Percentiles rank a stretch among this genome's conserved stretches.
Evolutionary conservation across 345 rosid species (phyloP).

Genomic region (Erucastrum elatum): DNA sequence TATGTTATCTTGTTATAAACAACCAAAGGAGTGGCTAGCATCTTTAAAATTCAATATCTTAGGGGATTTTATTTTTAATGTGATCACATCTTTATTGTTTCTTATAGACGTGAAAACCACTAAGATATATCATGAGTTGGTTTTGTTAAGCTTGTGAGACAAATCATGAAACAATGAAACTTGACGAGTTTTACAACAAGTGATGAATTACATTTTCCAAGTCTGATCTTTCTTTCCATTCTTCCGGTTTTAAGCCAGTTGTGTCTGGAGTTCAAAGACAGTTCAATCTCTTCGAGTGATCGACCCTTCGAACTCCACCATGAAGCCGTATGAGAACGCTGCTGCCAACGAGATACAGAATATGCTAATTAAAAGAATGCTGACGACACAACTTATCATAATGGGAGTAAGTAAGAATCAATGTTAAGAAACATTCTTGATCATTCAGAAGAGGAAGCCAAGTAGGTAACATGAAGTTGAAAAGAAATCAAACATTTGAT

Average conservation of each 20-base stretch:
- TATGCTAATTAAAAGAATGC: no score
- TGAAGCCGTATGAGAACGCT: no score
- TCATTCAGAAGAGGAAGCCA: no score
- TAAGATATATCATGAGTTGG: constrained; percentile 1
- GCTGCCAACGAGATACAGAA: no score
- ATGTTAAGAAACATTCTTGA: no score
- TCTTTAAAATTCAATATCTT: background rate
- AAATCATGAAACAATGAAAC: background rate
- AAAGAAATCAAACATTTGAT: no score
- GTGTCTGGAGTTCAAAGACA: constrained; percentile 38
- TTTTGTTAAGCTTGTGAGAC: background rate
- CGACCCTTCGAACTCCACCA: constrained; percentile 75
- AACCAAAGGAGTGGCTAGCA: constrained; percentile 28
- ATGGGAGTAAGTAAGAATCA: no score
- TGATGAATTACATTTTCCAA: background rate
- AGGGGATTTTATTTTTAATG: no score
- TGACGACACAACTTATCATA: no score
- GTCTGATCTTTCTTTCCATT: no score
- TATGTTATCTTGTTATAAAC: background rate
- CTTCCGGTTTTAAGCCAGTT: no score
- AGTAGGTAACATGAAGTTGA: no score
- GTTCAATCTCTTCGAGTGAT: constrained; percentile 76
- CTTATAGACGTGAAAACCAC: constrained; percentile 29
- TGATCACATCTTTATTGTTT: background rate
- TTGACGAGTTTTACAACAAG: background rate